Base-by-base conservation (phyloP, 2,329 filamentous ascomycete genomes). In the Aspergillus brasiliensis region DNA sequence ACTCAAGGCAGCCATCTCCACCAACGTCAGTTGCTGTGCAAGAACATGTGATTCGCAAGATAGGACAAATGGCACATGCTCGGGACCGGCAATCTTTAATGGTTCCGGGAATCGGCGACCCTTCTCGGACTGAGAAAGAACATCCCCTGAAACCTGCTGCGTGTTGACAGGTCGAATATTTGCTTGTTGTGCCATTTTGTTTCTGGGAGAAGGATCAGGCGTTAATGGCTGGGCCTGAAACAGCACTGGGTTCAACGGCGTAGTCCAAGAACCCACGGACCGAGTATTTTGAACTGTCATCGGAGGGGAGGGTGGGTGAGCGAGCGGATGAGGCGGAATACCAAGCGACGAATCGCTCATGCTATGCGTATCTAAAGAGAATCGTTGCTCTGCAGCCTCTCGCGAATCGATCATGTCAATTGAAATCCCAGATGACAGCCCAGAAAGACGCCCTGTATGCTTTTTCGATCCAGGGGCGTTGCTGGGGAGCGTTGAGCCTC, bases 1-100 rank as follows among this genome's bases (percentile, higher is more conserved):
- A 61, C 86, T 85, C 25, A 89, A 73, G 1, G 86, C 86, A 55
- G 87, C 86, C 72, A 87, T 86, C 67, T 89, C 86, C 46, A 89
- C 82, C 61, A 89, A 77, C 1, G 86, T 88, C 60, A 89, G 80
- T 68, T 89, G 86, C 68, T 88, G 82, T 2, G 86, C 86, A 55
- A 89, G 78, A 4, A 82, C 70, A 59, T 85, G 81, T 2, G 86
- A 86, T 66, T 86, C 84, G 59, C 84, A 87, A 0, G 84, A 83
- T n/a, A 89, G 77, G 27, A 88, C 76, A 67, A 88, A 89, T 0
- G 86, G 86, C 21, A 87, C 74, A 70, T 89, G 86, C 8, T 78
- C 71, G 27, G 71, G 60, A 42, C 67, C 57, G 49, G 60, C 37
- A 15, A 52, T 61, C 52, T 54, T 62, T 27, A 58, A 37, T 10